Evolutionary conservation across 1,139 yeast genomes (phyloP), one percentile per base, ranked within the genome.

Genomic region (Saccharomyces hybrid): DNA sequence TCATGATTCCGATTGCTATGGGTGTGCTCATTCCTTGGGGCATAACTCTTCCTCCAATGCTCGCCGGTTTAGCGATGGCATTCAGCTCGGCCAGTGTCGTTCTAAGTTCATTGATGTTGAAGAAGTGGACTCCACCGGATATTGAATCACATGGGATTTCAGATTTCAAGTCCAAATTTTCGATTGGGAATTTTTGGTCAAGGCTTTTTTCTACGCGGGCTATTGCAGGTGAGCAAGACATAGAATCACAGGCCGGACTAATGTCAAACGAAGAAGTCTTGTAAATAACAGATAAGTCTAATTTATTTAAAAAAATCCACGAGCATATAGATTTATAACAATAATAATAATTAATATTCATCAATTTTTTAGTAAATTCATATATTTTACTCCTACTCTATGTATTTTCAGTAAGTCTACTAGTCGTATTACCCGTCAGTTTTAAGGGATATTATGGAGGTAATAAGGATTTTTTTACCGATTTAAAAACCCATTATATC

Each of bases 1-100:
- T 88, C 44, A 90, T 93, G 96, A 78, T 95, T 47, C 99, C 99
- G 2, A 81, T 93, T 66, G 97, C 99, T 1, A 91, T 93, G 97
- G 98, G 98, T 2, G 75, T 85, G 16, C 70, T 85, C 54, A 76
- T 91, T 49, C 96, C 96, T 2, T 83, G 87, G 68, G 88, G 89
- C 28, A 70, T 89, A 46, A 81, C 84, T 71, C 70, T 85, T 61
- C 86, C 93, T 54, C 96, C 96, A n/a, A 85, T 95, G 64, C 82
- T 88, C 64, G 95, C 96, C 20, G 96, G 96, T 20, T 85, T 84
- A 0, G 86, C 97, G 0, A 95, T 95, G 99, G 96, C 96, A 1
- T 73, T 88, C 64, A 87, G 96, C 62, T 87, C 96, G 8, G 85
- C 89, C 4, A 86, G 96, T 65, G 99, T 95, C 25, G 93, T 95